Evolutionary conservation across 2,329 filamentous ascomycete species (phyloP).

Genomic region (Penicillium hordei): DNA sequence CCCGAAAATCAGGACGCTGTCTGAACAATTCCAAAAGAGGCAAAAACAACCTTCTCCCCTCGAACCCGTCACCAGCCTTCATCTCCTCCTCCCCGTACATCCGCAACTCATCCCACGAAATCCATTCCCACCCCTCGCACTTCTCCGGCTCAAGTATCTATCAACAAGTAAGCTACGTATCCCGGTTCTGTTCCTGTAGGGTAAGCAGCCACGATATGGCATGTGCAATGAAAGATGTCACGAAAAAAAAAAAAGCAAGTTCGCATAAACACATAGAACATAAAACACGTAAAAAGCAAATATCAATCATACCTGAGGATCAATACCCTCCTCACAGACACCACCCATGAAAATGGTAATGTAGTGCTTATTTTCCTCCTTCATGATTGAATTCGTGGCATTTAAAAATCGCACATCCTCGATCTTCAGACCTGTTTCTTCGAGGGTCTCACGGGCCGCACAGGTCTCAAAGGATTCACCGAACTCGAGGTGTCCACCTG

Average conservation of each 20-base stretch:
- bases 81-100: slow-evolving; percentile 30
- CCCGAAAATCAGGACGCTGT: slow-evolving; percentile 36
- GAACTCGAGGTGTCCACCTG: slow-evolving; percentile 73
- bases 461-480: slow-evolving; percentile 63
- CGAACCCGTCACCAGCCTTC: slow-evolving; percentile 28
- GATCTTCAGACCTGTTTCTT: slow-evolving; percentile 68
- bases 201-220: not conserved
- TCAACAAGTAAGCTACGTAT: not conserved
- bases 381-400: slow-evolving; percentile 68
- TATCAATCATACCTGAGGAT: slow-evolving; percentile 52
- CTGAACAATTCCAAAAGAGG: slow-evolving; percentile 50
- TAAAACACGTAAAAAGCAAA: not conserved
- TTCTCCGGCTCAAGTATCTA: slow-evolving; percentile 51
- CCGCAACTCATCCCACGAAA: slow-evolving; percentile 50
- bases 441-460: slow-evolving; percentile 64
- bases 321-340: slow-evolving; percentile 48
- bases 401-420: slow-evolving; percentile 55
- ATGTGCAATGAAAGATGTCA: not conserved
- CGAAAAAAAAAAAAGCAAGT: not conserved
- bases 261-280: not conserved
- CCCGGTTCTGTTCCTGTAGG: not conserved
- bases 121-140: slow-evolving; percentile 57
- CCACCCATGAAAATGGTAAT: slow-evolving; percentile 68
- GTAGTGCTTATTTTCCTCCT: slow-evolving; percentile 65
- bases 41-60: slow-evolving; percentile 44